Evolutionary conservation across 2,329 filamentous ascomycete species (phyloP), one percentile per base, ranked within the genome.

Genomic region (Rugonectria rugulosa): DNA sequence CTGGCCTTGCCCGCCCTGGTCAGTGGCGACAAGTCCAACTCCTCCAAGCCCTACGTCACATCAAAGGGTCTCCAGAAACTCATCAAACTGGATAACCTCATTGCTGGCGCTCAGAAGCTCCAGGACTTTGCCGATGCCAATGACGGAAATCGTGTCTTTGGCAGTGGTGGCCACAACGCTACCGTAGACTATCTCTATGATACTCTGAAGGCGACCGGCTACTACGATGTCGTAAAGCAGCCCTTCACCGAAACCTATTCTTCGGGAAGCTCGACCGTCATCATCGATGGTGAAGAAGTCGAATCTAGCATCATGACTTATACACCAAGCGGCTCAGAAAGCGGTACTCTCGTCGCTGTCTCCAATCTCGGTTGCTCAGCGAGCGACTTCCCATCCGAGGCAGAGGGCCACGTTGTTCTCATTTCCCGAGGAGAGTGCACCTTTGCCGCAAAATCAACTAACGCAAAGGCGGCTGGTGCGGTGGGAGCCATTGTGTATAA

Each of bases 401-500:
- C 85, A 12, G 64, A 75, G 4, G 85, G 82, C 31, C 82, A 78
- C 17, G 80, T 89, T 40, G 87, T 84, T 5, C 74, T 89, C 19
- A 78, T 89, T 49, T 77, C 77, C 6, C 81, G 87, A 62, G 87
- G 87, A 51, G 72, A 64, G 2, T 90, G 87, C 67, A 63, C 78
- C 14, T 89, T 89, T 53, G 79, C 76, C 7, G 64, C 77, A 19
- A 89, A 90, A 75, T 78, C 83, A 6, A 70, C 77, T 31, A 72
- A 80, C 15, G 87, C 86, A 20, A 81, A 80, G 54, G 66, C 70
- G 1, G 84, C 86, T 2, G 84, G 86, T 15, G 87, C 87, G 1
- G 68, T 70, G 0, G 87, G 75, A 1, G 80, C 79, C 1, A 66
- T 89, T 48, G 75, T 89, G 56, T 88, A 87, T 73, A 88, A 89